Evolutionary conservation across 148 eudicot genomes (phyloP), one percentile per base, ranked within the genome.

Genomic region (Rhododendron kiyosumense): DNA sequence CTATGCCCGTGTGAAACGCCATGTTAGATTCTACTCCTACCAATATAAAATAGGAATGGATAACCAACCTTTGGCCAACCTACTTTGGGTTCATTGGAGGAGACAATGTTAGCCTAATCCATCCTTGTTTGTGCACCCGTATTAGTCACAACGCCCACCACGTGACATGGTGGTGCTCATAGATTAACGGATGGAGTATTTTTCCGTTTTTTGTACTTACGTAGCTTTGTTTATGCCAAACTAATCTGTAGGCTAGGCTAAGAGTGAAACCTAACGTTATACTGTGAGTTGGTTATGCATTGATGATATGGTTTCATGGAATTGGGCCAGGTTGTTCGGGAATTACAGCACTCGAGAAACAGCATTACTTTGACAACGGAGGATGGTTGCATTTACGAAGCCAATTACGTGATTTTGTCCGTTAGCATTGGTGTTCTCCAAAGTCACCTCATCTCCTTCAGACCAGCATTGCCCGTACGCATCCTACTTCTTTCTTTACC

Each of bases 371-470:
- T 96, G 88, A 92, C 83, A 71, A 94, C 98, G 61, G 98, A 96
- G 90, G 98, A 94, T 88, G 95, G 94, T 83, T 92, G 78, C 86
- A 86, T 90, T 84, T 96, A 93, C 89, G 93, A 93, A 88, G 94
- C 98, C 89, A 88, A 90, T 88, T 94, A 94, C 91, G 88, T 93
- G 20, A 90, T 96, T 86, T 89, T 96, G 92, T 93, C 98, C 0
- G 94, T 90, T 86, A 94, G 97, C 88, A 94, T 96, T 86, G 98
- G 98, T 15, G 98, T 96, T 84, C 98, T 96, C 86, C 96, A 96
- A 91, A 96, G 98, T 88, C 73, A 92, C 88, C 93, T 96, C 32
- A 93, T 96, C 85, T 90, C 95, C 88, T 93, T 96, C 89, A 73
- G 79, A 69, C 98, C 98, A 30, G 89, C 95, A 38, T 90, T 96